Base-by-base conservation (phyloP, 2,329 filamentous ascomycete species). In the Botrytis medusae region DNA sequence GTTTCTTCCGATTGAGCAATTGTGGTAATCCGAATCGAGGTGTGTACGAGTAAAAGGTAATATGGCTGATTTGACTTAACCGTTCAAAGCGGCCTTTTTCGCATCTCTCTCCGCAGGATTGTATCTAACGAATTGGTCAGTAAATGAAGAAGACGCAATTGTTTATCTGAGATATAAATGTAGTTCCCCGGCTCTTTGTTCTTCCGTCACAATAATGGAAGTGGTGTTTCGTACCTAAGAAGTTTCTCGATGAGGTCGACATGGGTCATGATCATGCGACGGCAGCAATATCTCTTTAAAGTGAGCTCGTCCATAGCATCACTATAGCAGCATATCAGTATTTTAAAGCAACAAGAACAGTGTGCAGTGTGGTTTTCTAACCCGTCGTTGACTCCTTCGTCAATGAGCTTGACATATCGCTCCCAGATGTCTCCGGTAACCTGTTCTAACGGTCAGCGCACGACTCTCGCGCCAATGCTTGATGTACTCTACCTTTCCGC, bases 241-340 rank as follows among this genome's bases (percentile, higher is more conserved):
- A 99, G 90, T 85, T 99, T 99, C 87, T 99, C 96, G 79, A 99
- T 98, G 75, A 99, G 87, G 83, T 99, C 96, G 80, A 99, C 96
- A 84, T 99, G 96, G 74, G 96, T 99, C 93, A 99, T 98, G 83
- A 99, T 91, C 96, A 99, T 99, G 81, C 96, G 92, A 79, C 96
- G 93, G 86, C 96, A 99, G 89, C 96, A 99, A 87, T 99, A 99
- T 79, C 96, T 90, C 84, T 94, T 95, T 81, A 97, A 92, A 73
- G 94, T 94, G 71, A 99, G 90, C 82, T 94, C 89, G 83, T 98
- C 95, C 92, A 99, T 97, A 60, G 95, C 96, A 82, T 98, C 94
- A 81, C 96, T 98, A 57, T 25, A 34, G 78, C 81, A 71, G 14
- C 57, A 57, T 61, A 29, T 78, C 62, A 79, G 72, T 63, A 62